Evolutionary conservation across 2,329 filamentous ascomycete genomes (phyloP).

Genomic region (Talaromyces sp.): DNA sequence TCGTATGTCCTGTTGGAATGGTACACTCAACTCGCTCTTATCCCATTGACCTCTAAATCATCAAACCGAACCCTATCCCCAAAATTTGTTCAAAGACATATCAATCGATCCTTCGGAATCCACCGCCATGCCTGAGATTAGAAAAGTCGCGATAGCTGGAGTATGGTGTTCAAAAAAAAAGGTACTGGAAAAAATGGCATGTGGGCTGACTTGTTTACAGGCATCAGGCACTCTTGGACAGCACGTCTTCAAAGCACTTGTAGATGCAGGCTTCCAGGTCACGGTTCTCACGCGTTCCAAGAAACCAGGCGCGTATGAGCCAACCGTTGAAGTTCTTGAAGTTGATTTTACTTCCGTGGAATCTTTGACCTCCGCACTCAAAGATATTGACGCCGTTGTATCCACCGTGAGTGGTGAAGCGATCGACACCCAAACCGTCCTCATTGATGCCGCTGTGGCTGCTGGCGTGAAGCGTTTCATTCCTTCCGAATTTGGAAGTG

Average conservation of each 20-base stretch:
- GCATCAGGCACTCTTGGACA: not conserved
- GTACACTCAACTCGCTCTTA: not conserved
- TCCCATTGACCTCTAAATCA: not conserved
- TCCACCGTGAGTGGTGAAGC: not conserved
- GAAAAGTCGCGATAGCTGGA: not conserved
- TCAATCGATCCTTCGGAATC: not conserved
- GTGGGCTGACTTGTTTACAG: not conserved
- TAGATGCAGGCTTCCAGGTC: not conserved
- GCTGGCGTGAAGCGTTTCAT: conserved; percentile 9
- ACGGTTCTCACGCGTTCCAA: not conserved
- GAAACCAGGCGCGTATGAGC: not conserved
- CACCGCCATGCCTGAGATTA: not conserved
- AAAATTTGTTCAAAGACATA: not conserved
- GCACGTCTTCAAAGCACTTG: not conserved
- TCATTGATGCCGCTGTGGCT: conserved; percentile 4
- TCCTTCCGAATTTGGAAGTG: conserved; percentile 1
- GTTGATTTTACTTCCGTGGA: not conserved
- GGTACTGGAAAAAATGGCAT: not conserved
- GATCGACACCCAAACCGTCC: not conserved
- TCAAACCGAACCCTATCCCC: not conserved
- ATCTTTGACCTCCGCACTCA: not conserved
- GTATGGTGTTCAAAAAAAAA: not conserved
- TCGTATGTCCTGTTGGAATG: not conserved
- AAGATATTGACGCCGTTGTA: not conserved
- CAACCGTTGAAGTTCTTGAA: not conserved